Evolutionary conservation across 2,329 filamentous ascomycete genomes (phyloP), one percentile per base, ranked within the genome.

Genomic region (Cytospora schulzeri): DNA sequence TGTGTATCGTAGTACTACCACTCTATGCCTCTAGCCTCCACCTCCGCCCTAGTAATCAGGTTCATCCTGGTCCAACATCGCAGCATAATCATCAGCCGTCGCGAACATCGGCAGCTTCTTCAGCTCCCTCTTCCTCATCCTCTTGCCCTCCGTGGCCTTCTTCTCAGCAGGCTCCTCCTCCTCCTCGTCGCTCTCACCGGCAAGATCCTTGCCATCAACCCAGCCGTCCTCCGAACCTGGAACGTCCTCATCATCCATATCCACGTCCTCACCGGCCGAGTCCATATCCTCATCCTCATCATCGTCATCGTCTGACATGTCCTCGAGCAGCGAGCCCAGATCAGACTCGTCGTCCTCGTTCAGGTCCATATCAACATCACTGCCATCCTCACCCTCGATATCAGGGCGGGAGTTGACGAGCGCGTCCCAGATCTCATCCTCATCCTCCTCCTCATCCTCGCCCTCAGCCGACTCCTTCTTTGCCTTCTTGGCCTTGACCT

Each of bases 81-180:
- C 91, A 19, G 93, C 94, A 76, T 98, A 99, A 75, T 98, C 95
- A 62, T 98, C 95, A 35, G 85, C 90, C 35, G 92, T 96, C 24
- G 96, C 95, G 80, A 99, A 99, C 41, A 88, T 96, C 8, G 95
- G 95, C 70, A 99, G 81, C 68, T 88, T 87, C 84, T 93, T 97
- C 76, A 98, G 82, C 80, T 92, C 92, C 83, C 89, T 92, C 79
- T 85, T 89, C 79, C 91, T 91, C 74, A 86, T 84, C 70, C 82
- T 83, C 69, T 69, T 62, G 59, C 52, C 41, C 12, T 53, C 62
- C 64, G 77, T 77, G 24, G 72, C 73, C 57, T 73, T 71, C 59
- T 71, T 71, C 45, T 70, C 71, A 11, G 70, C 67, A 5, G 74
- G 73, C 56, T 79, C 76, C 60, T 78, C 76, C n/a, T n/a, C n/a